A percentile compares a stretch with the other conserved stretches of the same genome.
Conservation (phyloP, 192 early-diverging fungal species). For the Diversispora epigaea region DNA sequence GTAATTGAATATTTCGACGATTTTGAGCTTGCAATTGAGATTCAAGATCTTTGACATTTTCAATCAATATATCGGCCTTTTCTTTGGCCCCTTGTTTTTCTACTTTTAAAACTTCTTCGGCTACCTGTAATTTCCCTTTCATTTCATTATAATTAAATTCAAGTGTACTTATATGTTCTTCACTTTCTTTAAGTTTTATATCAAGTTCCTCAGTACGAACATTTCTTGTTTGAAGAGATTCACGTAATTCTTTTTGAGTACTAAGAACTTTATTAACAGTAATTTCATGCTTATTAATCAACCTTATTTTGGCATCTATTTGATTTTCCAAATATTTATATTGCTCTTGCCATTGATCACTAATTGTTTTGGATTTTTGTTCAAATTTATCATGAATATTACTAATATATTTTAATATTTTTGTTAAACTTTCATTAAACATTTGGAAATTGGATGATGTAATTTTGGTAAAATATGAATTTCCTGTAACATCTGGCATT, state of each 20-base stretch:
- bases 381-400: conserved; percentile 41
- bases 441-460: conserved; percentile 38
- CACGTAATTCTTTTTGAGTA: conserved; percentile 40
- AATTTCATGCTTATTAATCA: conserved; percentile 37
- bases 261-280: conserved; percentile 35
- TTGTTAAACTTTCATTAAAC: conserved; percentile 41
- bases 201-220: conserved; percentile 36
- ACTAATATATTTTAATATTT: conserved; percentile 41
- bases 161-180: conserved; percentile 34
- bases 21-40: conserved; percentile 38
- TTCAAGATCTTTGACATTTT: conserved; percentile 38
- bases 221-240: conserved; percentile 32
- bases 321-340: conserved; percentile 40
- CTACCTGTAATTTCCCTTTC: conserved; percentile 37
- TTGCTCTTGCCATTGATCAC: conserved; percentile 40
- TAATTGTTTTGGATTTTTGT: conserved; percentile 40
- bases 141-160: conserved; percentile 37
- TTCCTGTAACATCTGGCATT: conserved; percentile 38
- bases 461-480: conserved; percentile 42
- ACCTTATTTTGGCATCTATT: conserved; percentile 40
- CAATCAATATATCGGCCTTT: conserved; percentile 38
- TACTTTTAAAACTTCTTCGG: conserved; percentile 40
- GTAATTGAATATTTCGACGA: conserved; percentile 39
- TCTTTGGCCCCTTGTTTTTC: conserved; percentile 47
- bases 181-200: conserved; percentile 37